Evolutionary conservation across 257 asterid species (phyloP).

Genomic region (Echites panduratus): DNA sequence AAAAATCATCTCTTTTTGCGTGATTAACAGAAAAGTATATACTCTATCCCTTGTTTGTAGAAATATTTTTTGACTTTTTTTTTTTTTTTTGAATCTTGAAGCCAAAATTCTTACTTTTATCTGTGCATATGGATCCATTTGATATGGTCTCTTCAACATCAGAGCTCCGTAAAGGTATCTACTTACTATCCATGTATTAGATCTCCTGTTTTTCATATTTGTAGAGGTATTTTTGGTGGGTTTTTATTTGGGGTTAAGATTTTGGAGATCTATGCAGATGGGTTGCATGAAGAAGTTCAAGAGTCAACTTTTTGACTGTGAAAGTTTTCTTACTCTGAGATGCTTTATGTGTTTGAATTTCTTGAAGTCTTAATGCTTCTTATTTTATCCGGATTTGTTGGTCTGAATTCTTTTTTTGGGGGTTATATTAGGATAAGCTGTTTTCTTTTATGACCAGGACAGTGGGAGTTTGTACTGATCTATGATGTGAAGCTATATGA

Average conservation of each 20-base stretch:
- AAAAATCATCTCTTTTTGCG: slow-evolving; percentile 23
- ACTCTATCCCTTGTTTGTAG: background rate
- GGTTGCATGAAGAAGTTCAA: slow-evolving; percentile 22
- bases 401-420: background rate
- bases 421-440: background rate
- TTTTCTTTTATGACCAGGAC: background rate
- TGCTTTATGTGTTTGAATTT: slow-evolving; percentile 5
- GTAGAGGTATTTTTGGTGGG: background rate
- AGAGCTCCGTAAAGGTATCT: slow-evolving; percentile 59
- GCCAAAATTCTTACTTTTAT: slow-evolving; percentile 20
- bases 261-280: slow-evolving; percentile 41
- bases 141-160: slow-evolving; percentile 39
- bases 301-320: slow-evolving; percentile 9
- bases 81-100: slow-evolving; percentile 25
- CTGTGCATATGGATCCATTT: slow-evolving; percentile 42
- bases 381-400: background rate
- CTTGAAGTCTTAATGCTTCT: background rate
- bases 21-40: slow-evolving; percentile 1
- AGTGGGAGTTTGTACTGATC: background rate
- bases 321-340: background rate
- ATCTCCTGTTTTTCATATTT: slow-evolving; percentile 21
- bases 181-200: slow-evolving; percentile 18
- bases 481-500: background rate
- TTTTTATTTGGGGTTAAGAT: background rate
- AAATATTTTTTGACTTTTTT: slow-evolving; percentile 4